These are phyloP conservation scores for Magnaporthiopsis rhizophila DNA, from an alignment of 2,329 filamentous ascomycete genomes.

Conservation along the genomic window DNA sequence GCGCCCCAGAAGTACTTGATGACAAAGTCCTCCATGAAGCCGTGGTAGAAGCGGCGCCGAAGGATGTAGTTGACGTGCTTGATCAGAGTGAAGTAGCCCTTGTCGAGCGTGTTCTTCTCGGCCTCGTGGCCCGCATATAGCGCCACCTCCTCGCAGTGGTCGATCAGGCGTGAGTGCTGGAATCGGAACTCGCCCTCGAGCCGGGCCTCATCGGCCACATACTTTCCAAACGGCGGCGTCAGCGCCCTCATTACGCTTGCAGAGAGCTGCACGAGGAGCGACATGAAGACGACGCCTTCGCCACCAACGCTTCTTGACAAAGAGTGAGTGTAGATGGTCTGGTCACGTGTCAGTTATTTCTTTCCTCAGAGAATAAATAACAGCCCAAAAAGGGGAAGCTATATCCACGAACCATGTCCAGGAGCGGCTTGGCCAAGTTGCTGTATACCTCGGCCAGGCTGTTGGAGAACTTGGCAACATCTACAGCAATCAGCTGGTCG, in stretches of 20 bases:
- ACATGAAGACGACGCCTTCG: conserved; percentile 94
- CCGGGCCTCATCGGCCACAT: conserved; percentile 90
- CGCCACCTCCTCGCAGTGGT: conserved; percentile 92
- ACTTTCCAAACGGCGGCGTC: conserved; percentile 94
- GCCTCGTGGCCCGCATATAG: conserved; percentile 86
- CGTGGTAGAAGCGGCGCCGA: conserved; percentile 84
- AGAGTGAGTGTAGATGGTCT: conserved; percentile 88
- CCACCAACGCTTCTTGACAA: conserved; percentile 92
- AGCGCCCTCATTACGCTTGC: conserved; percentile 88
- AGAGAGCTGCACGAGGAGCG: conserved; percentile 83
- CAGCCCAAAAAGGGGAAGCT: background rate
- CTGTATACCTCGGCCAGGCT: conserved; percentile 92
- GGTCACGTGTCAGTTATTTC: background rate
- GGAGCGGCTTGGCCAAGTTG: conserved; percentile 85
- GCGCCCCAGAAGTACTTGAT: conserved; percentile 99
- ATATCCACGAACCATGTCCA: conserved; percentile 65
- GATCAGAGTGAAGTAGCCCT: conserved; percentile 97
- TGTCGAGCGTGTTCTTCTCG: conserved; percentile 93
- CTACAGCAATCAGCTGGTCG: conserved; percentile 93
- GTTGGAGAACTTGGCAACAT: conserved; percentile 94
- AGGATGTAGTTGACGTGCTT: conserved; percentile 98
- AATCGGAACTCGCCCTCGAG: conserved; percentile 95
- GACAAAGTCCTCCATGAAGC: conserved; percentile 99
- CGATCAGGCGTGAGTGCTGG: conserved; percentile 88
- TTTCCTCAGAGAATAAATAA: conserved; percentile 16